Evolutionary conservation across 1,139 yeast species (phyloP).

Genomic region (Kodamaea suecica): DNA sequence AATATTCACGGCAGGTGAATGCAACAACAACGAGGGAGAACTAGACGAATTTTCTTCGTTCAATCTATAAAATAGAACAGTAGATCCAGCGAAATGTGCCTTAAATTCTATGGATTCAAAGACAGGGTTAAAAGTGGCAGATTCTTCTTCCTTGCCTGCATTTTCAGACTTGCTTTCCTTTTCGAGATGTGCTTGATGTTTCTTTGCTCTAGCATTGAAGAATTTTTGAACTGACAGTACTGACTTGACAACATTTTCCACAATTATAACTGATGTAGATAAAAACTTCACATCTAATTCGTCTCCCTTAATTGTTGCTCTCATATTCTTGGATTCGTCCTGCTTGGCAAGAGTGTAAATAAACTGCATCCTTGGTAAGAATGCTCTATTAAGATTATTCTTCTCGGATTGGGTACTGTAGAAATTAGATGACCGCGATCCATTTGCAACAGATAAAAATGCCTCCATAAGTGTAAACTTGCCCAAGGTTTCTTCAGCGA

Average conservation of each 20-base stretch:
- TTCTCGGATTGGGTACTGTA: constrained; percentile 47
- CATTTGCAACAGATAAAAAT: constrained; percentile 65
- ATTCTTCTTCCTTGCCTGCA: constrained; percentile 13
- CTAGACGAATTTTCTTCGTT: constrained; percentile 39
- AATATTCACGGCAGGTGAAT: constrained; percentile 74
- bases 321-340: constrained; percentile 34
- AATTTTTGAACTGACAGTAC: constrained; percentile 40
- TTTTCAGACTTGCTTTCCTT: no score
- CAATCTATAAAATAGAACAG: constrained; percentile 51
- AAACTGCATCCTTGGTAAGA: constrained; percentile 63
- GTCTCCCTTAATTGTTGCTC: constrained; percentile 56
- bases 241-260: constrained; percentile 48
- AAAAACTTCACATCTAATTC: constrained; percentile 62
- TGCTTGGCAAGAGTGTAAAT: constrained; percentile 43
- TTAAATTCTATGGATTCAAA: constrained; percentile 49
- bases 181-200: not conserved
- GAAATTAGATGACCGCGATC: constrained; percentile 49
- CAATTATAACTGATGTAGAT: constrained; percentile 47
- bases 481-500: constrained; percentile 59
- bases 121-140: constrained; percentile 28
- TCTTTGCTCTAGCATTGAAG: constrained; percentile 22
- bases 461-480: constrained; percentile 64
- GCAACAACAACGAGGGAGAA: constrained; percentile 59
- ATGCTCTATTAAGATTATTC: constrained; percentile 56
- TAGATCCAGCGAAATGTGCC: constrained; percentile 68